Evolutionary conservation across 352 stramenopile species (phyloP).

Genomic region (Phytopythium mirpurense): DNA sequence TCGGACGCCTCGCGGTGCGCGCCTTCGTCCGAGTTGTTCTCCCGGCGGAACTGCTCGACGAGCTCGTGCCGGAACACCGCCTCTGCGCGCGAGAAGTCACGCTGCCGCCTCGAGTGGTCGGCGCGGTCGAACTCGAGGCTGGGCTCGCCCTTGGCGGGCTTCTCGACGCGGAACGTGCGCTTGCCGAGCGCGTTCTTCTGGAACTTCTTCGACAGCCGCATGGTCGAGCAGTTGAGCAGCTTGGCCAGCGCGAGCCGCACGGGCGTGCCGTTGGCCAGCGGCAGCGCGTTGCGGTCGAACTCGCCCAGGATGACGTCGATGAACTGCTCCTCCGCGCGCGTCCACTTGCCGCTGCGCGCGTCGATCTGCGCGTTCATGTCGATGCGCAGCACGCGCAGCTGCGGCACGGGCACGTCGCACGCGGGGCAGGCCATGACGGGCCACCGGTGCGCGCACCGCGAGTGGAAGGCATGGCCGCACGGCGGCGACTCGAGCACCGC

Average conservation of each 20-base stretch:
- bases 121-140: conserved; percentile 65
- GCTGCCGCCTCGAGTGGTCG: conserved; percentile 61
- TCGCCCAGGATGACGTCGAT: conserved; percentile 79
- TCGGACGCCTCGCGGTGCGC: conserved; percentile 66
- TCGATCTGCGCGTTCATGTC: conserved; percentile 73
- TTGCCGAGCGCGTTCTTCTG: conserved; percentile 87
- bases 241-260: conserved; percentile 80
- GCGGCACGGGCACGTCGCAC: conserved; percentile 47
- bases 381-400: conserved; percentile 59
- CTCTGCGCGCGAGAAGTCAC: conserved; percentile 67
- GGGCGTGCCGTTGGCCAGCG: conserved; percentile 76
- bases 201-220: conserved; percentile 87
- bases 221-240: conserved; percentile 87
- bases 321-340: conserved; percentile 78
- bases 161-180: conserved; percentile 75
- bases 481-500: conserved; percentile 61
- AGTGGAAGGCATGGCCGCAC: conserved; percentile 86
- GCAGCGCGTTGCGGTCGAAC: conserved; percentile 71
- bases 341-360: conserved; percentile 81
- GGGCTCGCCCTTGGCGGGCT: conserved; percentile 53
- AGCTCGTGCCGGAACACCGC: conserved; percentile 78
- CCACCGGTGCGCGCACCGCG: conserved; percentile 78
- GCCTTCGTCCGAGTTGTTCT: conserved; percentile 81
- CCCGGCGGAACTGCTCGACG: conserved; percentile 71
- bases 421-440: conserved; percentile 57